A percentile compares a stretch with the other conserved stretches of the same genome.
Evolutionary conservation across 140 eudicot genomes (phyloP).

Genomic region (Bidens hawaiensis): DNA sequence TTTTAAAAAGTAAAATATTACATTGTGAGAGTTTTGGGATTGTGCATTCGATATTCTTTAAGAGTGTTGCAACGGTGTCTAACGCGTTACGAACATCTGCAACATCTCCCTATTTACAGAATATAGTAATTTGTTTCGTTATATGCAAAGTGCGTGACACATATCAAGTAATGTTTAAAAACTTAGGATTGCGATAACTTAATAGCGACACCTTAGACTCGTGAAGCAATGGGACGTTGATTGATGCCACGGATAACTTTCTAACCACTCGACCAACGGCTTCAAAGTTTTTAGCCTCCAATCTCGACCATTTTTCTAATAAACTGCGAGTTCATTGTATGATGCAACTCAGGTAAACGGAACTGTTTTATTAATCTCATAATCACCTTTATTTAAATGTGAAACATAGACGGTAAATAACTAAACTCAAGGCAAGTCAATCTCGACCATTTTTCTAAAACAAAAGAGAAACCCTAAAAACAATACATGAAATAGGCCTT

Average conservation of each 20-base stretch:
- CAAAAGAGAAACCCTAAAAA: no score
- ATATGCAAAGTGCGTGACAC: not conserved
- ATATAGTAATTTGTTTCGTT: not conserved
- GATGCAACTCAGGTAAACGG: no score
- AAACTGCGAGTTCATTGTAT: conserved; percentile 49
- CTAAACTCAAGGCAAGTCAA: no score
- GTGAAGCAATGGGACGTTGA: conserved; percentile 54
- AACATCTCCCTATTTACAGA: conserved; percentile 29
- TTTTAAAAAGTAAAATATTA: not conserved
- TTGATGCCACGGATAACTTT: conserved; percentile 58
- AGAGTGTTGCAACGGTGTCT: conserved; percentile 26
- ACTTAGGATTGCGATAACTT: no score
- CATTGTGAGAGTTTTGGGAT: not conserved
- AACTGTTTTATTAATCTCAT: no score
- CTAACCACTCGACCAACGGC: conserved; percentile 75
- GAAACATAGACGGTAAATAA: no score
- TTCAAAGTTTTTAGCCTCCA: conserved; percentile 70
- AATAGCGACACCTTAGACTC: conserved; percentile 50
- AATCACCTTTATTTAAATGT: no score
- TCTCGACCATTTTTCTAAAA: no score
- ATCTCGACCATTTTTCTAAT: conserved; percentile 58
- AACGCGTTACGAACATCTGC: conserved; percentile 28
- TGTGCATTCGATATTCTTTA: conserved; percentile 21
- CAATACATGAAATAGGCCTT: no score
- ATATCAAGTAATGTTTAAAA: not conserved